These are phyloP conservation scores for Phlebopus sp. DNA, from an alignment of 1,284 basidiomycete genomes.

Conservation along the genomic window DNA sequence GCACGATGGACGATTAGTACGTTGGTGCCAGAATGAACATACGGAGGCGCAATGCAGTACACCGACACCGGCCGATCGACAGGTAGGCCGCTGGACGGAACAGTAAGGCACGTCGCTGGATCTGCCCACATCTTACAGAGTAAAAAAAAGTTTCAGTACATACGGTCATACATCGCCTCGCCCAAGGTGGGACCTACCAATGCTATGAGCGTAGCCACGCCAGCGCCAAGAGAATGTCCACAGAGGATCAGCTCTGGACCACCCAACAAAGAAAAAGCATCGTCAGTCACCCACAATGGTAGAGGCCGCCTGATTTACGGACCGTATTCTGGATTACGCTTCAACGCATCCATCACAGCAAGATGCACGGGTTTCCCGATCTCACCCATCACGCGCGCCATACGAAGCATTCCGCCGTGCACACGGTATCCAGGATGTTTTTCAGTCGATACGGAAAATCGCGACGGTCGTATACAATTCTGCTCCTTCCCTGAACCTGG, in stretches of 20 bases:
- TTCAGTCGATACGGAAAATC: constrained; percentile 12
- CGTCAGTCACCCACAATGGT: constrained; percentile 10
- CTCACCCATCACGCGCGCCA: constrained; percentile 77
- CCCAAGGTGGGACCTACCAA: constrained; percentile 44
- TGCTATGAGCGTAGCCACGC: constrained; percentile 75
- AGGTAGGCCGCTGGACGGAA: constrained; percentile 69
- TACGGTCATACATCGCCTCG: neutral
- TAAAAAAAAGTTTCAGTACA: constrained; percentile 2
- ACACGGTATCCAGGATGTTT: constrained; percentile 48
- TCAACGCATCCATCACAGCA: constrained; percentile 68
- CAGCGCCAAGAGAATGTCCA: constrained; percentile 88
- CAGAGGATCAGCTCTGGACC: constrained; percentile 65
- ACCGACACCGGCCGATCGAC: constrained; percentile 64
- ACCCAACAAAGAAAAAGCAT: constrained; percentile 2
- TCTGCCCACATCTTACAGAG: constrained; percentile 76
- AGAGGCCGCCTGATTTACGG: constrained; percentile 15
- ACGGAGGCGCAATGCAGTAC: constrained; percentile 82
- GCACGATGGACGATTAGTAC: constrained; percentile 6
- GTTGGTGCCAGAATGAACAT: constrained; percentile 28
- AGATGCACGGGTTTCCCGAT: constrained; percentile 74
- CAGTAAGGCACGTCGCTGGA: constrained; percentile 70
- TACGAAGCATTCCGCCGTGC: constrained; percentile 76
- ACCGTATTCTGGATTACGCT: constrained; percentile 71
- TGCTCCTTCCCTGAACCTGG: constrained; percentile 27
- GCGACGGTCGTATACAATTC: constrained; percentile 23